Conservation (phyloP, 2,329 filamentous ascomycete species). For the Cryoendolithus antarcticus region DNA sequence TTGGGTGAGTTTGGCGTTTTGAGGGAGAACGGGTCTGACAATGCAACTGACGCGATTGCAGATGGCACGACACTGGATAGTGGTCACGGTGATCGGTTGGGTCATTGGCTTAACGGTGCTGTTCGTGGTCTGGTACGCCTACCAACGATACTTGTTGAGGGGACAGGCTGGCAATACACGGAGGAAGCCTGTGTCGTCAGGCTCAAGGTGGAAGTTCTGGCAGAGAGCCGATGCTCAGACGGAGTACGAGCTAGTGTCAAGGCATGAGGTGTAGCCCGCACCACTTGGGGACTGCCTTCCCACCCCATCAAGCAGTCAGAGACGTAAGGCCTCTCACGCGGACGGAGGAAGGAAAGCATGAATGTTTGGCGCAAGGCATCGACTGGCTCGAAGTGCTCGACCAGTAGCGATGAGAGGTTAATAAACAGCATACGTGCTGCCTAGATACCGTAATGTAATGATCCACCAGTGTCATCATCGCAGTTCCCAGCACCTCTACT, state of each 20-base stretch:
- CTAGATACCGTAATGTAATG: not conserved
- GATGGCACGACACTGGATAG: conserved; percentile 40
- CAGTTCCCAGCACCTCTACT: too few species aligned
- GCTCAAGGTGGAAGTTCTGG: conserved; percentile 19
- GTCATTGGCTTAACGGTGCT: conserved; percentile 35
- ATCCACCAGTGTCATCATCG: too few species aligned
- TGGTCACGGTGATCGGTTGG: conserved; percentile 42
- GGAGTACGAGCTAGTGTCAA: conserved; percentile 20
- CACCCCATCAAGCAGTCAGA: too few species aligned
- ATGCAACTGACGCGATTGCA: conserved; percentile 5
- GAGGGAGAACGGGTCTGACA: not conserved
- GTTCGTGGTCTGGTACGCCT: conserved; percentile 38
- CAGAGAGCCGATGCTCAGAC: conserved; percentile 13
- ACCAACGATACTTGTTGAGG: conserved; percentile 29
- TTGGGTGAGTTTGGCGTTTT: conserved; percentile 35
- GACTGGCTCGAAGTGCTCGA: conserved; percentile 8
- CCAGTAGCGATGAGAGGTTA: not conserved
- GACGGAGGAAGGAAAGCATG: too few species aligned
- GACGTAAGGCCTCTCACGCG: too few species aligned
- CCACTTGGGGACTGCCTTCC: too few species aligned
- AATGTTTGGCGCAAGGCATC: too few species aligned
- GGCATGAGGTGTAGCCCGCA: conserved; percentile 16
- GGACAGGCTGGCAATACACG: too few species aligned
- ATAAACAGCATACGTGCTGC: not conserved
- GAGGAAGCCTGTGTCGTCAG: not conserved